A percentile compares a stretch with the other conserved stretches of the same genome.
Conservation (phyloP, 1,139 yeast species). For the Zhuliangozyma parablackwelliae region DNA sequence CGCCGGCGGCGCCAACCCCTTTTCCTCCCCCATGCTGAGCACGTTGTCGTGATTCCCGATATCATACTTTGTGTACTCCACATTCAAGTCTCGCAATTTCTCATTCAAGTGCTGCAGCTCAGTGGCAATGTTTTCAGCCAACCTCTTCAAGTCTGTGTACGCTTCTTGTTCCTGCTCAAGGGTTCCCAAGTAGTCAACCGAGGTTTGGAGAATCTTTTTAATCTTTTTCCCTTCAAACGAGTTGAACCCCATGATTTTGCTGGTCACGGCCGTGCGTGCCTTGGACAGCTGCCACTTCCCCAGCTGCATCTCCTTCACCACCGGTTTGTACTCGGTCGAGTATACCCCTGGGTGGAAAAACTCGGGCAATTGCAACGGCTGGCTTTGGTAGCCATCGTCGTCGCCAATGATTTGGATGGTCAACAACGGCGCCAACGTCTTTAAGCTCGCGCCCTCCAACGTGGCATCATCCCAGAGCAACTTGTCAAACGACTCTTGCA, state of each 20-base stretch:
- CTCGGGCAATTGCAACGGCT: conserved; percentile 24
- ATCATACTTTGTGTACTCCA: conserved; percentile 18
- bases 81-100: conserved; percentile 15
- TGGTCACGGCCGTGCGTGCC: conserved; percentile 16
- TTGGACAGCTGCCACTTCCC: conserved; percentile 13
- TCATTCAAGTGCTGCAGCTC: conserved; percentile 15
- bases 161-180: conserved; percentile 13
- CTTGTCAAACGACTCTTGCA: conserved; percentile 30
- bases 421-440: conserved; percentile 27
- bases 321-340: conserved; percentile 16
- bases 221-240: conserved; percentile 37
- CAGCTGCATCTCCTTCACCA: conserved; percentile 17
- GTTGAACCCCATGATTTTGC: conserved; percentile 23
- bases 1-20: conserved; percentile 12
- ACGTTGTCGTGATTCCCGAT: conserved; percentile 20
- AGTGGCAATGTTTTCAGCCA: conserved; percentile 15
- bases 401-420: conserved; percentile 29
- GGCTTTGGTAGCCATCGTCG: conserved; percentile 10
- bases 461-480: conserved; percentile 30
- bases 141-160: conserved; percentile 19
- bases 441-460: conserved; percentile 25
- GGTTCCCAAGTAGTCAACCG: conserved; percentile 15
- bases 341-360: conserved; percentile 30
- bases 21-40: conserved; percentile 7
- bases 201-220: conserved; percentile 19